Percentiles rank a stretch among this genome's conserved stretches.
These are phyloP conservation scores for Xylariaceae sp. DNA, from an alignment of 2,329 filamentous ascomycete species.

Conservation along the genomic window DNA sequence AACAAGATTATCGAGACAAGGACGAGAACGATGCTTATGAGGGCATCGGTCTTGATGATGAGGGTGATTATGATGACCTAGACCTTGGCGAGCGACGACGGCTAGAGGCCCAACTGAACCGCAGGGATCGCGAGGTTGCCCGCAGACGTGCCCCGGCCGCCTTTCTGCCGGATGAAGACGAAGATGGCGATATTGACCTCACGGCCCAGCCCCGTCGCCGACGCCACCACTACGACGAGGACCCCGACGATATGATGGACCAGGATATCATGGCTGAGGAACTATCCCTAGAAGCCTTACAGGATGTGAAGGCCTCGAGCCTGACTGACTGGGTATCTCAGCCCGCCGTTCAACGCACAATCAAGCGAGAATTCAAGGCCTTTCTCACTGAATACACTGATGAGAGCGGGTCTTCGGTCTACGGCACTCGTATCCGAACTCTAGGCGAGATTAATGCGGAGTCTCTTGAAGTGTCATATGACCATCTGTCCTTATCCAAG, in stretches of 20 bases:
- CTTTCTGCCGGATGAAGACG: conserved; percentile 75
- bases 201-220: conserved; percentile 79
- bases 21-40: conserved; percentile 66
- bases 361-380: conserved; percentile 93
- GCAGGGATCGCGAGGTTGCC: conserved; percentile 66
- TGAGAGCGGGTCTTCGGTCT: conserved; percentile 81
- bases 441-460: conserved; percentile 97
- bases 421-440: conserved; percentile 87
- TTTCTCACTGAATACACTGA: conserved; percentile 97
- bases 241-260: conserved; percentile 85
- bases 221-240: conserved; percentile 89
- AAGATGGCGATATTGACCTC: conserved; percentile 77
- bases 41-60: conserved; percentile 68
- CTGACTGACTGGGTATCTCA: conserved; percentile 94
- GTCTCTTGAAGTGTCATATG: conserved; percentile 91
- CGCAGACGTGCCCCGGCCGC: conserved; percentile 64
- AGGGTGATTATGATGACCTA: conserved; percentile 66
- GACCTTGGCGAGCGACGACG: conserved; percentile 60
- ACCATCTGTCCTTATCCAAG: conserved; percentile 83
- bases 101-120: conserved; percentile 67
- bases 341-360: conserved; percentile 82
- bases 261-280: conserved; percentile 95
- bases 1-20: conserved; percentile 63
- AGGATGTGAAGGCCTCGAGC: conserved; percentile 88
- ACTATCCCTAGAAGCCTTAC: conserved; percentile 81